Evolutionary conservation across 2,329 filamentous ascomycete genomes (phyloP).

Genomic region (Leptographium wingfieldii): DNA sequence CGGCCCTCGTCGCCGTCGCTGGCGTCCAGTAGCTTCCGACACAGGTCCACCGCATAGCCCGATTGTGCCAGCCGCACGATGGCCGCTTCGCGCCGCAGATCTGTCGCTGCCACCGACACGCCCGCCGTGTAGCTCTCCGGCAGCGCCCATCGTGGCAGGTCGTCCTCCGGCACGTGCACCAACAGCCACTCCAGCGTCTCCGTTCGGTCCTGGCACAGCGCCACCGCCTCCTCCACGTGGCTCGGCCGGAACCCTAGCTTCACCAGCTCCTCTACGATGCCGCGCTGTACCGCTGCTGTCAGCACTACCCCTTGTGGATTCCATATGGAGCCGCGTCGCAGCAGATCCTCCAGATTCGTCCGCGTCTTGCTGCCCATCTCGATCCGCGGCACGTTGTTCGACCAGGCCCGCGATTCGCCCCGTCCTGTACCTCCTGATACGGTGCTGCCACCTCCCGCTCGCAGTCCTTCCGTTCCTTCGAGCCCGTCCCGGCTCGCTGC

Average conservation of each 20-base stretch:
- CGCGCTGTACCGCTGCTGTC: slow-evolving; percentile 38
- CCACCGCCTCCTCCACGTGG: slow-evolving; percentile 78
- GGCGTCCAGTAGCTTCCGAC: slow-evolving; percentile 62
- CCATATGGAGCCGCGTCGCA: slow-evolving; percentile 72
- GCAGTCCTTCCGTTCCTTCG: slow-evolving; percentile 15
- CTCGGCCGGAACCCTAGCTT: slow-evolving; percentile 78
- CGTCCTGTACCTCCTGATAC: slow-evolving; percentile 8
- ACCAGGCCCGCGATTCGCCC: slow-evolving; percentile 5
- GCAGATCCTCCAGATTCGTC: slow-evolving; percentile 63
- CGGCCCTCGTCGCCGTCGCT: slow-evolving; percentile 58
- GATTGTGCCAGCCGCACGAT: slow-evolving; percentile 70
- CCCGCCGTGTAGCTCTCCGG: slow-evolving; percentile 88
- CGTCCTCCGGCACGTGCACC: slow-evolving; percentile 93
- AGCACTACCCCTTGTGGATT: slow-evolving; percentile 68
- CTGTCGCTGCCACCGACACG: slow-evolving; percentile 70
- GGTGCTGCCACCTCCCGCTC: slow-evolving; percentile 11
- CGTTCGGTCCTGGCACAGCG: slow-evolving; percentile 79
- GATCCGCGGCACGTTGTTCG: slow-evolving; percentile 29
- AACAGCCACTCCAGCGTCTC: slow-evolving; percentile 93
- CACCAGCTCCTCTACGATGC: slow-evolving; percentile 59
- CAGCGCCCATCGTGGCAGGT: slow-evolving; percentile 82
- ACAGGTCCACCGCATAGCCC: slow-evolving; percentile 78
- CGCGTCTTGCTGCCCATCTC: slow-evolving; percentile 82
- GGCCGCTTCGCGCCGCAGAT: slow-evolving; percentile 68
- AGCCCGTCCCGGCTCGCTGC: slow-evolving; percentile 49